Percentiles rank a stretch among this genome's conserved stretches.
Evolutionary conservation across 768 basidiomycete species (phyloP).

Genomic region (Coprinellus micaceus): DNA sequence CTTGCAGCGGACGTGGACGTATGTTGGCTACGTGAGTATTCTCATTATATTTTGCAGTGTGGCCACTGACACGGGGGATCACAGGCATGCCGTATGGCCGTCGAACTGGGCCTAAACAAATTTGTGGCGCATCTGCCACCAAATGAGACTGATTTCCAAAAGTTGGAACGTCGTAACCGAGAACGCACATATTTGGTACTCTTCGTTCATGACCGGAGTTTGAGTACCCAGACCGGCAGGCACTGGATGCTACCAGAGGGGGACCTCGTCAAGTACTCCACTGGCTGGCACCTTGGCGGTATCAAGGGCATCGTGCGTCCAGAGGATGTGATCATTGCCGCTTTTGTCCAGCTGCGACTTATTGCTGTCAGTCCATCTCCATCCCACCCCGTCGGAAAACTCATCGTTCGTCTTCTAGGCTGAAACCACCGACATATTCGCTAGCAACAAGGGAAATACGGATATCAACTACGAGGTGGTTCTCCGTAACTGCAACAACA

Average conservation of each 20-base stretch:
- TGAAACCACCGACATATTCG: slow-evolving; percentile 76
- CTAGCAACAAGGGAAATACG: slow-evolving; percentile 44
- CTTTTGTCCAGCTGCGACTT: slow-evolving; percentile 72
- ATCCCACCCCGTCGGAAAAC: neutral
- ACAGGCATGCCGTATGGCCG: slow-evolving; percentile 84
- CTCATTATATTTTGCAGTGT: slow-evolving; percentile 8
- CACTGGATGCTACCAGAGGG: slow-evolving; percentile 90
- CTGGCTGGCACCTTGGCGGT: slow-evolving; percentile 66
- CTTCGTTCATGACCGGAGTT: slow-evolving; percentile 81
- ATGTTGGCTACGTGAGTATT: slow-evolving; percentile 73
- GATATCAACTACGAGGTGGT: slow-evolving; percentile 75
- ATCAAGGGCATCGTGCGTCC: slow-evolving; percentile 51
- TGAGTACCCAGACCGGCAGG: slow-evolving; percentile 82
- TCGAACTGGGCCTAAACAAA: slow-evolving; percentile 77
- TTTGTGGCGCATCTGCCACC: slow-evolving; percentile 52
- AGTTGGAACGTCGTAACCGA: slow-evolving; percentile 74
- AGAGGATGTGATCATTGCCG: slow-evolving; percentile 77
- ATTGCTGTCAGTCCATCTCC: slow-evolving; percentile 59
- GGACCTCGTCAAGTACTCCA: slow-evolving; percentile 67
- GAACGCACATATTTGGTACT: slow-evolving; percentile 85
- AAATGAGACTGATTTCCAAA: slow-evolving; percentile 62
- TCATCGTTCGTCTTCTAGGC: slow-evolving; percentile 39
- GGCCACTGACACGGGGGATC: slow-evolving; percentile 9
- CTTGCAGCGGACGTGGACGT: slow-evolving; percentile 75
- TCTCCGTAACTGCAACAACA: slow-evolving; percentile 66